Evolutionary conservation across 805 yeast genomes (phyloP), one percentile per base, ranked within the genome.

Genomic region (Yarrowia sp.): DNA sequence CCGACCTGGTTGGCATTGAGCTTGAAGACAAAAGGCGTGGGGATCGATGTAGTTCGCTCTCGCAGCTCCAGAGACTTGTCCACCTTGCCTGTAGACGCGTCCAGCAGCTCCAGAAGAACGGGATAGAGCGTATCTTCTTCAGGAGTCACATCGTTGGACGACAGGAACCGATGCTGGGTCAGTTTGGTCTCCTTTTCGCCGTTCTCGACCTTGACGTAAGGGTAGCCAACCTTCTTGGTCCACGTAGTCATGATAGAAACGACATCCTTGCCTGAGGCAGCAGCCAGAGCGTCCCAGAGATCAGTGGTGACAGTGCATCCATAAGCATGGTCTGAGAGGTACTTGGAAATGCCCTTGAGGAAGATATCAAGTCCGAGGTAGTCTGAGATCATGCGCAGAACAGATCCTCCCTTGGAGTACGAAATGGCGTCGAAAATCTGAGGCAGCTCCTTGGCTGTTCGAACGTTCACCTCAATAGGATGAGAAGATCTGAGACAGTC

Each of bases 351-450:
- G 63, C 96, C 96, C 67, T 80, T 80, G 65, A 89, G 77, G 71
- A 89, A 90, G 6, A 76, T 72, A 12, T 85, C 90, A 63, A 79
- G 82, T 36, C 94, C 92, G 63, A 90, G 75, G 70, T 82, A 81
- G 66, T 81, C 82, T 27, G 91, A 83, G 62, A 88, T 78, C 96
- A 90, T 90, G 68, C 85, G 78, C 63, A 89, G 83, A 27, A 87
- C 78, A 27, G 92, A 84, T 4, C 90, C 88, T 63, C 96, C 96
- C 75, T 89, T 89, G 65, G 84, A 75, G 72, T 89, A 89, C 4
- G 94, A 88, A 62, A 89, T 89, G 29, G 84, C 84, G 70, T 89
- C 96, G 71, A 89, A 89, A 18, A 88, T 84, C 75, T 89, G 92
- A 71, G 86, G 88, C 65, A 89, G 85, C 67, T 89, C 94, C 65